A percentile compares a stretch with the other conserved stretches of the same genome.
Evolutionary conservation across 768 basidiomycete species (phyloP).

Genomic region (Dioszegia crocea): DNA sequence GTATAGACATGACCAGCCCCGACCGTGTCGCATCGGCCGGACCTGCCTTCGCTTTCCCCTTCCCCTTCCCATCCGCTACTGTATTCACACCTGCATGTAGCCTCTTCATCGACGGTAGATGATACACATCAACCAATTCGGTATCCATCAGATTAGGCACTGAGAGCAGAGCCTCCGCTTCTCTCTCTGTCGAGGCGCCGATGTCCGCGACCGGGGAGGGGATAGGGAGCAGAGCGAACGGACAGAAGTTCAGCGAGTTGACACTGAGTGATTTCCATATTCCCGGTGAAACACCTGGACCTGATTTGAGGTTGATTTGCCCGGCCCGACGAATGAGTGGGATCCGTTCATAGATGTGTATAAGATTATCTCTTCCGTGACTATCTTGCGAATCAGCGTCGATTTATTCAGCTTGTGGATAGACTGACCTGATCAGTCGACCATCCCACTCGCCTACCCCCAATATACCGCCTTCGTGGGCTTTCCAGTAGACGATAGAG

Average conservation of each 20-base stretch:
- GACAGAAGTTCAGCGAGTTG: constrained; percentile 91
- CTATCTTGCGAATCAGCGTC: constrained; percentile 15
- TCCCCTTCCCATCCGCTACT: neutral
- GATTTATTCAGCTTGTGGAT: neutral
- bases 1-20: constrained; percentile 76
- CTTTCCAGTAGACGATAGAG: constrained; percentile 68
- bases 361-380: constrained; percentile 47
- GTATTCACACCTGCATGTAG: constrained; percentile 78
- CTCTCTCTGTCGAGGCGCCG: constrained; percentile 7
- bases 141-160: constrained; percentile 88
- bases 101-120: constrained; percentile 63
- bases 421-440: constrained; percentile 69
- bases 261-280: constrained; percentile 72
- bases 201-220: neutral
- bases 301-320: neutral
- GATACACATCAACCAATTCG: constrained; percentile 79
- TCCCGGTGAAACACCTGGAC: neutral
- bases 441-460: constrained; percentile 71
- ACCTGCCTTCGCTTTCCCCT: neutral
- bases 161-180: constrained; percentile 57
- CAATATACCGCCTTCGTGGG: constrained; percentile 72
- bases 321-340: neutral
- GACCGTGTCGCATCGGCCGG: neutral
- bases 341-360: constrained; percentile 38
- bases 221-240: constrained; percentile 65